These are phyloP conservation scores for Trifolium fragiferum DNA, from an alignment of 306 rosid genomes.

Conservation along the genomic window DNA sequence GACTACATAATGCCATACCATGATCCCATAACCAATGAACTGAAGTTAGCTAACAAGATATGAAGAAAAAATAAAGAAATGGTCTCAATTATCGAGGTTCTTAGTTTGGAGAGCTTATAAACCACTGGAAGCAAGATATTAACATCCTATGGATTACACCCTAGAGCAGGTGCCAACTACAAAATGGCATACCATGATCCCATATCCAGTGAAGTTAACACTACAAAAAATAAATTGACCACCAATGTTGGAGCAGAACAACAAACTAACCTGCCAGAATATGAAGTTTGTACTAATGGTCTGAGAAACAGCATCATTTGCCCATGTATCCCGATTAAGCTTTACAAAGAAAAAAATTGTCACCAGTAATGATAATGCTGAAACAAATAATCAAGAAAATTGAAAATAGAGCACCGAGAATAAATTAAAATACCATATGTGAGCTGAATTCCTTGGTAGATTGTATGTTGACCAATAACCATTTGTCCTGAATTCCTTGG, in stretches of 20 bases:
- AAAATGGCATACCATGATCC: neutral
- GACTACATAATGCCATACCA: conserved; percentile 3
- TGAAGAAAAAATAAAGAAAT: conserved; percentile 10
- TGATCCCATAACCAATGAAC: neutral
- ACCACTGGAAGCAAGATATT: conserved; percentile 1
- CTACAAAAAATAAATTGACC: conserved; percentile 9
- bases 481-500: conserved; percentile 89
- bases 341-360: conserved; percentile 55
- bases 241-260: conserved; percentile 30
- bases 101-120: conserved; percentile 9
- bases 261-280: conserved; percentile 89
- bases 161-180: neutral
- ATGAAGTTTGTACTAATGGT: conserved; percentile 84
- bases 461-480: conserved; percentile 95
- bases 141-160: neutral
- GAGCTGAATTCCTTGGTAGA: conserved; percentile 96
- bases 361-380: conserved; percentile 25
- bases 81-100: neutral
- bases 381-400: conserved; percentile 25
- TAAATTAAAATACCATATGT: conserved; percentile 80
- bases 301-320: conserved; percentile 97
- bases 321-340: conserved; percentile 99
- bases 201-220: neutral
- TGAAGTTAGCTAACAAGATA: neutral
- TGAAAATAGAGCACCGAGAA: conserved; percentile 1